Evolutionary conservation across 176 grass and related monocot species (phyloP).

Genomic region (Secale cereale): DNA sequence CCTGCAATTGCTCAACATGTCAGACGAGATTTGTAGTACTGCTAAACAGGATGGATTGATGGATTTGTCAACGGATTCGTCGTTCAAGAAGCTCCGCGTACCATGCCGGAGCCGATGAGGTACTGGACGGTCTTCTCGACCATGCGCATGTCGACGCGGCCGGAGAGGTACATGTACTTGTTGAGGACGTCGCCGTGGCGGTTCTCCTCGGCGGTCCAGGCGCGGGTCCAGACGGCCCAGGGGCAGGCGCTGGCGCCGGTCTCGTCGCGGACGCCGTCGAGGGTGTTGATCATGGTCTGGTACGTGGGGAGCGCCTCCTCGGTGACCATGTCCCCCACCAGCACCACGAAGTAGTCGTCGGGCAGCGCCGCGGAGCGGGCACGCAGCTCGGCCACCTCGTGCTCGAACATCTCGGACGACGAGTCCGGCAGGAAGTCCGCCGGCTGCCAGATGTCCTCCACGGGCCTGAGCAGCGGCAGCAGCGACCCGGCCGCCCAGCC

Average conservation of each 20-base stretch:
- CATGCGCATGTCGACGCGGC: conserved; percentile 85
- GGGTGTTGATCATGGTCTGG: conserved; percentile 99
- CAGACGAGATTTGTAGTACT: too few relatives aligned
- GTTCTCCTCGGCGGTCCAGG: conserved; percentile 96
- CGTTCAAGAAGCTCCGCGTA: not conserved
- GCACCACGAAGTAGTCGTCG: conserved; percentile 78
- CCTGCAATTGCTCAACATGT: conserved; percentile 20
- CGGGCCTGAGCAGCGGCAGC: conserved; percentile 84
- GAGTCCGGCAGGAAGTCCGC: conserved; percentile 81
- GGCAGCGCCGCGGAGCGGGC: conserved; percentile 54
- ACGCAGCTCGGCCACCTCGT: conserved; percentile 56
- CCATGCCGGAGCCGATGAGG: conserved; percentile 96
- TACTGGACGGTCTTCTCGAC: conserved; percentile 92
- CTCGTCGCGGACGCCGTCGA: conserved; percentile 89
- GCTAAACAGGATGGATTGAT: too few relatives aligned
- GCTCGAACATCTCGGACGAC: conserved; percentile 54
- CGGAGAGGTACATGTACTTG: conserved; percentile 91
- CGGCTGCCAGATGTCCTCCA: conserved; percentile 82
- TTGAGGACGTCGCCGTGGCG: conserved; percentile 80
- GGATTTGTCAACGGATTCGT: too few relatives aligned
- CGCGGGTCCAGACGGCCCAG: conserved; percentile 88
- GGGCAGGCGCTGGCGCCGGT: conserved; percentile 82
- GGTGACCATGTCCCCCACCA: conserved; percentile 90
- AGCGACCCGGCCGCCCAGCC: conserved; percentile 58
- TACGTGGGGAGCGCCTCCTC: conserved; percentile 97